Base-by-base conservation (phyloP, 2,329 filamentous ascomycete species). In the Xylariales sp. region DNA sequence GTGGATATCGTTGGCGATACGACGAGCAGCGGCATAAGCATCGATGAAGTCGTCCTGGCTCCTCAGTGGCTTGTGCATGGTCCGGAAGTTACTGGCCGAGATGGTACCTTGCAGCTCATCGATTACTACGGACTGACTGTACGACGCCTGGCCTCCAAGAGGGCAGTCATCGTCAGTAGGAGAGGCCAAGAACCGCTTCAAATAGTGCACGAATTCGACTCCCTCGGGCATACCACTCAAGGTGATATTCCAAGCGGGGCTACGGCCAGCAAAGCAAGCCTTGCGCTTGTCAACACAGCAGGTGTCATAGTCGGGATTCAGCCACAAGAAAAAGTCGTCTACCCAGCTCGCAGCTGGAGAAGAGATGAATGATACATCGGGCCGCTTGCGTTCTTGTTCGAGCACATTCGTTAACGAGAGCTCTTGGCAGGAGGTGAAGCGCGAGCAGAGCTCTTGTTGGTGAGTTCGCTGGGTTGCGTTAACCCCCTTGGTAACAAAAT, bases 271-370 rank as follows among this genome's bases (percentile, higher is more conserved):
- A 55, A 98, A 96, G 63, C 93, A 98, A 2, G 83, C 71, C 50
- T 81, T 69, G 31, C 78, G 78, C 34, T 79, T 57, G 42, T 91
- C 82, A 25, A 85, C 72, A 52, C 87, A 96, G 65, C 75, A 82
- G 6, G 38, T 32, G 34, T 74, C 67, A 29, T 88, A 76, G 36
- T 81, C 76, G 0, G 93, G 93, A 50, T 97, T 95, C n/a, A 97
- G 69, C 91, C 93, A 98, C 42, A 88, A 76, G 64, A 97, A 88
- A 65, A 88, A 97, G 57, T 98, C 93, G 48, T 98, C 93, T 14
- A 98, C 77, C 93, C 93, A 98, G 60, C 86, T 96, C 4, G 94
- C 93, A 1, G 91, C 83, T 0, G 89, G 85, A 8, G 90, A 83
- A 6, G 88, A 77, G 48, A 98, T 88, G 60, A 89, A 97, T 1